Evolutionary conservation across 441 rosid species (phyloP).

Genomic region (Pelargonium citronellum): DNA sequence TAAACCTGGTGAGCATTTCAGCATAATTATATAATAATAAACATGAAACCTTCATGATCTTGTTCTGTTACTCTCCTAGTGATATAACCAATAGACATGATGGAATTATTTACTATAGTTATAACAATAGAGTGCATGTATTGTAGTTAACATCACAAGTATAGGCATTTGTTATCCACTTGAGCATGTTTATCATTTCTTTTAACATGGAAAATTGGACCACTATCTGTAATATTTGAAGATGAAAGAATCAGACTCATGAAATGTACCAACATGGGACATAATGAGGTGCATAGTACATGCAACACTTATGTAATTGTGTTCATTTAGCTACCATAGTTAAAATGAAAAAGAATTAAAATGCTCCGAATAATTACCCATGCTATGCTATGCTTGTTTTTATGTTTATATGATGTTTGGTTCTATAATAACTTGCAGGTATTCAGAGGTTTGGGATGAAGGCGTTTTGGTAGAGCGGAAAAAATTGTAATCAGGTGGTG

Average conservation of each 20-base stretch:
- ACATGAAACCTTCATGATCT: not conserved
- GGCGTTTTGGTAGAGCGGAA: constrained; percentile 58
- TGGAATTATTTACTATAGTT: constrained; percentile 1
- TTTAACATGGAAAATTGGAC: not conserved
- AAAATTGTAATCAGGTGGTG: constrained; percentile 40
- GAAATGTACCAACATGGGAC: too few relatives aligned
- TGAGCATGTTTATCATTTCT: not conserved
- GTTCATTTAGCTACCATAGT: too few relatives aligned
- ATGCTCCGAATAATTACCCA: too few relatives aligned
- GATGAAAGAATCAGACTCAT: too few relatives aligned
- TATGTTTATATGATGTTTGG: too few relatives aligned
- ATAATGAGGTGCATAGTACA: too few relatives aligned
- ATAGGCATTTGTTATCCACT: not conserved
- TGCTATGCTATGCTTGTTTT: too few relatives aligned
- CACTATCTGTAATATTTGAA: not conserved
- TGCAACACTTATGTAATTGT: too few relatives aligned
- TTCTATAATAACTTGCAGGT: constrained; percentile 32
- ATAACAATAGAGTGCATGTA: not conserved
- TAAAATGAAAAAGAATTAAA: too few relatives aligned
- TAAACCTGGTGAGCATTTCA: not conserved
- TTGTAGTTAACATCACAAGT: not conserved
- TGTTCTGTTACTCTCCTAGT: not conserved
- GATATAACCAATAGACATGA: not conserved
- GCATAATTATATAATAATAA: not conserved
- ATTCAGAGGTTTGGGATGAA: constrained; percentile 69